Conservation (phyloP, 306 rosid genomes). For the Cicer judaicum region DNA sequence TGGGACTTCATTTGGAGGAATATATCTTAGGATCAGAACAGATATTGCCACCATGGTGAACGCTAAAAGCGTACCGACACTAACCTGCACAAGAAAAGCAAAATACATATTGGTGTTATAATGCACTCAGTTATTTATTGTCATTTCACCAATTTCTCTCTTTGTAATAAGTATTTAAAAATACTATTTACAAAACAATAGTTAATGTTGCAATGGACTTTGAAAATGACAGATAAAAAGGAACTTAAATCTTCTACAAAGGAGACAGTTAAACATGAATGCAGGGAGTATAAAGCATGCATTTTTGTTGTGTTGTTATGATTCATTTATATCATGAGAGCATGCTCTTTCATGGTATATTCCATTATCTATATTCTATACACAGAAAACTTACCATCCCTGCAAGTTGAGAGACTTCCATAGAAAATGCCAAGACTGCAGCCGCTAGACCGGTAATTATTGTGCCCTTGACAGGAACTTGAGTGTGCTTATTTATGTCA, state of each 20-base stretch:
- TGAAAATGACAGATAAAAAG: too few relatives aligned
- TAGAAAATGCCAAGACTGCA: slow-evolving; percentile 73
- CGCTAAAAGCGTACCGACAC: slow-evolving; percentile 94
- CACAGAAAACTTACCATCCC: slow-evolving; percentile 75
- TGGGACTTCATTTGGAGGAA: slow-evolving; percentile 85
- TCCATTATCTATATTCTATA: slow-evolving; percentile 6
- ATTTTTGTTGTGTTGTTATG: slow-evolving; percentile 7
- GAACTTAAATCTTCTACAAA: too few relatives aligned
- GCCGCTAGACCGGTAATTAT: slow-evolving; percentile 72
- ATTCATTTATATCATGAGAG: slow-evolving; percentile 1
- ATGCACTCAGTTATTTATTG: too few relatives aligned
- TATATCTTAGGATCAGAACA: slow-evolving; percentile 84
- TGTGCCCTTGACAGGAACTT: slow-evolving; percentile 58
- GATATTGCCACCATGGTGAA: slow-evolving; percentile 84
- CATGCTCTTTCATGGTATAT: background rate
- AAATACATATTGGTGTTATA: slow-evolving; percentile 20
- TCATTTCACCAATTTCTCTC: too few relatives aligned
- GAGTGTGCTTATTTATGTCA: slow-evolving; percentile 48
- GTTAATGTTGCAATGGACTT: too few relatives aligned
- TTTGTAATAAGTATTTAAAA: too few relatives aligned
- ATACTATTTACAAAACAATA: too few relatives aligned
- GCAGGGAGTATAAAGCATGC: background rate
- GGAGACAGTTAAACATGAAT: background rate
- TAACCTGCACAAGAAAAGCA: slow-evolving; percentile 64
- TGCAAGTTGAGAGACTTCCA: slow-evolving; percentile 88